These are phyloP conservation scores for Balakata baccata DNA, from an alignment of 345 rosid species.

Conservation along the genomic window DNA sequence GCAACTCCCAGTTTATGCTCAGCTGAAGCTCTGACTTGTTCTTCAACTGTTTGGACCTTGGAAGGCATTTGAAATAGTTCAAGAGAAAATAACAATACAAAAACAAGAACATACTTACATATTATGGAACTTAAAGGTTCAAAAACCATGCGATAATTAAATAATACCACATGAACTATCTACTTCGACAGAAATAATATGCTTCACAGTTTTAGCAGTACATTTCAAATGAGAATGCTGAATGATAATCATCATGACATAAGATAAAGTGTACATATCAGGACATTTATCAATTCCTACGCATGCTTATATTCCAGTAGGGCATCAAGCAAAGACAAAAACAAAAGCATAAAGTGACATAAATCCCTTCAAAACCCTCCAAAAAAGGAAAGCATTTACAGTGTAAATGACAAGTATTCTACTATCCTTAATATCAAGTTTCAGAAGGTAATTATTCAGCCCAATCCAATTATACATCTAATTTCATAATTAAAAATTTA, in stretches of 20 bases:
- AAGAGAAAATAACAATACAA: not conserved
- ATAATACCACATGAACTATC: not conserved
- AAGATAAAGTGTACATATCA: not conserved
- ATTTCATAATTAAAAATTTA: not conserved
- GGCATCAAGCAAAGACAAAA: not conserved
- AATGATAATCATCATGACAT: not conserved
- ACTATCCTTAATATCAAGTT: not conserved
- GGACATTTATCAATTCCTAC: not conserved
- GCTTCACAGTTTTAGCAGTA: not conserved
- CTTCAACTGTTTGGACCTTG: constrained; percentile 92
- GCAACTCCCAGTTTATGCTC: constrained; percentile 98
- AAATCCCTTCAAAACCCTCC: not conserved
- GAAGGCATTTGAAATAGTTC: constrained; percentile 1
- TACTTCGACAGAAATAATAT: not conserved
- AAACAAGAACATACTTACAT: not conserved
- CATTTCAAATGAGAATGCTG: not conserved
- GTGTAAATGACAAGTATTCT: not conserved
- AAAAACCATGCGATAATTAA: not conserved
- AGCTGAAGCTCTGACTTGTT: constrained; percentile 92
- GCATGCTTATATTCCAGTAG: not conserved
- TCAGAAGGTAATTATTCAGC: not conserved
- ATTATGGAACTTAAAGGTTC: not conserved
- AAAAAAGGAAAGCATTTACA: not conserved
- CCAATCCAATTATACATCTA: not conserved
- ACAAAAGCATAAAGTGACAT: not conserved